phyloP scores from a whole-genome alignment of 768 basidiomycete species.

The Suillus paluster region DNA sequence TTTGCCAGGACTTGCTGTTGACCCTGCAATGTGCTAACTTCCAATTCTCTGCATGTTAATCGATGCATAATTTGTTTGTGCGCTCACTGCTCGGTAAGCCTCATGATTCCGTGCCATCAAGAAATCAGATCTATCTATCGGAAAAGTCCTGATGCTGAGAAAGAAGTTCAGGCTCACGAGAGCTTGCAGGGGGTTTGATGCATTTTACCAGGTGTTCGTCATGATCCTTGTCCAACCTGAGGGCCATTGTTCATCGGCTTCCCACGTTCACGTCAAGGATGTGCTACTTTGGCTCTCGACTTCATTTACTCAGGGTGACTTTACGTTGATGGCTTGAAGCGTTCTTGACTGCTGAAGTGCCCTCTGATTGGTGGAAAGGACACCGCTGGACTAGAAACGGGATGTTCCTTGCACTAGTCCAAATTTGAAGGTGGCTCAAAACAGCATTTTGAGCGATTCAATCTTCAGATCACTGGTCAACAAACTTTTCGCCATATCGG shows the following conservation, averaged over 20 bases:
- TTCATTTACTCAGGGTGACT: background rate
- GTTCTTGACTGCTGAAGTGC: background rate
- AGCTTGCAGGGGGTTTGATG: background rate
- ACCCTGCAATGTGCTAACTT: background rate
- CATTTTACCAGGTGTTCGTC: background rate
- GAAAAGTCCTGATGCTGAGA: background rate
- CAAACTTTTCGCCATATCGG: background rate
- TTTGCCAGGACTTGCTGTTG: background rate
- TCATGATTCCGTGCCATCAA: background rate
- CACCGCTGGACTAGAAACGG: background rate
- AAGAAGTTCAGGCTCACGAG: background rate
- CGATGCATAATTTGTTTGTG: background rate
- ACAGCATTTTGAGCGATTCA: background rate
- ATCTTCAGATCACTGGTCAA: background rate
- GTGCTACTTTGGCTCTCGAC: background rate
- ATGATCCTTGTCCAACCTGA: background rate
- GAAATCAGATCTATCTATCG: background rate
- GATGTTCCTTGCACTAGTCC: slow-evolving; percentile 4
- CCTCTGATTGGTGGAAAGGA: background rate
- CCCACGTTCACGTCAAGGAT: slow-evolving; percentile 2
- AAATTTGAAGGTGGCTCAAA: background rate
- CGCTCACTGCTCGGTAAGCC: background rate
- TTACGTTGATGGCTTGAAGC: background rate
- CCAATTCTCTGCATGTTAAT: background rate
- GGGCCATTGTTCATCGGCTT: background rate